Percentiles rank a stretch among this genome's conserved stretches.
Conservation (phyloP, 2,329 filamentous ascomycete species). For the Didymella pomorum region DNA sequence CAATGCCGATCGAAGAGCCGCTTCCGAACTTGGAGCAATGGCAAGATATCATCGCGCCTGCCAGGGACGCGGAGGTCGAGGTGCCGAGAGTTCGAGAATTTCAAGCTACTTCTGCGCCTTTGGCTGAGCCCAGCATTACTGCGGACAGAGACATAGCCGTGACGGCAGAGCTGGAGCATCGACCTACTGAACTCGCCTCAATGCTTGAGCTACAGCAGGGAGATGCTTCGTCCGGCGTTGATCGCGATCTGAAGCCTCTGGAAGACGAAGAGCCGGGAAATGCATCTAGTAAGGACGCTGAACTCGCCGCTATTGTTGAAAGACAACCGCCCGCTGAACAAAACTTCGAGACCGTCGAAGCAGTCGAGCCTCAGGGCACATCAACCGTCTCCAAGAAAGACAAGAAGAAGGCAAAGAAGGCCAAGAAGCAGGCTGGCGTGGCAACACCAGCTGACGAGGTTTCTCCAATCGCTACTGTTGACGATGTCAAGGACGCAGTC, state of each 20-base stretch:
- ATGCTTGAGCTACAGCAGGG: conserved; percentile 15
- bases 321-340: background rate
- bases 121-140: background rate
- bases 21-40: background rate
- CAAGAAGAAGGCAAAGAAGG: conserved; percentile 34
- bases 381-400: conserved; percentile 15
- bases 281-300: background rate
- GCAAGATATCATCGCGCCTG: background rate
- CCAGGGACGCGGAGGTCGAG: background rate
- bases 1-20: conserved; percentile 22
- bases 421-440: conserved; percentile 26
- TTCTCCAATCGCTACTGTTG: background rate
- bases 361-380: background rate
- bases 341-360: background rate
- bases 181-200: conserved; percentile 10
- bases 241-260: background rate
- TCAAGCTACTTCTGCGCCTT: background rate
- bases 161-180: background rate
- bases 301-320: background rate
- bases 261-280: background rate
- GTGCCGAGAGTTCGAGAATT: too few relatives aligned
- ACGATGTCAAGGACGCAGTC: background rate
- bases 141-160: background rate
- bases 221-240: background rate
- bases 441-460: conserved; percentile 12